Base-by-base conservation (phyloP, 306 rosid species). In the Cicer cuneatum region DNA sequence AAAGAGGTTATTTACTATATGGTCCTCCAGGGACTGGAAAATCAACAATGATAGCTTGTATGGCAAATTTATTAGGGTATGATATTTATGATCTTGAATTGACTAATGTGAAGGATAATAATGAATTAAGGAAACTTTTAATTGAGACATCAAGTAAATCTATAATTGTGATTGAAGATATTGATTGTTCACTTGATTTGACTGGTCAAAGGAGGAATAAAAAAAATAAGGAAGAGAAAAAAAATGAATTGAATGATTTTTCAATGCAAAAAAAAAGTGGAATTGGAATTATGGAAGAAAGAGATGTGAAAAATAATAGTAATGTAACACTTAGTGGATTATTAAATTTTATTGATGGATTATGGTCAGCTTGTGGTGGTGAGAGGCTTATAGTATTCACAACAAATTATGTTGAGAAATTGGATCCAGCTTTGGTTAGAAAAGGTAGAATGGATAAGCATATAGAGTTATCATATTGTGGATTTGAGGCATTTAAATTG, bases 11-110 rank as follows among this genome's bases (percentile, higher is more conserved):
- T 62, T 35, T 92, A 3, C 90, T 92, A 1, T 83, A 79, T 77
- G 96, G 98, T 1, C 96, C 98, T 3, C 92, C 93, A 6, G 98
- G 98, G 15, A 92, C 96, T 7, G 93, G 96, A 0, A 92, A 92
- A 21, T 92, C 98, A 35, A 90, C 93, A 1, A 90, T 83, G 96
- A 85, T 92, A 57, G 90, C 90, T 9, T 90, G 96, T 7, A 92
- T 92, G 96, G 96, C 96, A 5, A 90, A 92, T 41, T 52, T 85
- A 10, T 76, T 90, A n/a, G 67, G 80, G 8, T 90, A 90, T 68
- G 93, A 90, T 80, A n/a, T 90, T 39, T 90, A 90, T 80, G 96
- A 90, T 59, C 81, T 89, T 5, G 93, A 90, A 42, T 37, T 90
- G 24, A 90, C 93, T 33, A 82, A 90, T 10, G 92, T 89, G 56